Base-by-base conservation (phyloP, 2,329 filamentous ascomycete species). In the Neoscytalidium dimidiatum region DNA sequence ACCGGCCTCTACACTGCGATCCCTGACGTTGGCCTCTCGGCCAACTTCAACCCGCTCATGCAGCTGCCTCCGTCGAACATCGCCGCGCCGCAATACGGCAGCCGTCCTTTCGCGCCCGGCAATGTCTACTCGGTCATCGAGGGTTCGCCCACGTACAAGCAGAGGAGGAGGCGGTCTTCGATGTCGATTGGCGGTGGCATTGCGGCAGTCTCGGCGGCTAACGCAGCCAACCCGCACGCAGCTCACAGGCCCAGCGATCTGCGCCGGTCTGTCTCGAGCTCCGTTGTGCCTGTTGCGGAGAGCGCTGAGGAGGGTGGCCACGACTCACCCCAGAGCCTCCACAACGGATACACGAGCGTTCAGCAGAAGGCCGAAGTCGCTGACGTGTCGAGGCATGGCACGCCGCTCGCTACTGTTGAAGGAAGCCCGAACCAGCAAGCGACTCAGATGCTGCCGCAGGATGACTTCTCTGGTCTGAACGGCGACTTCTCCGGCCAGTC, bases 71-170 rank as follows among this genome's bases (percentile, higher is more conserved):
- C 91, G 4, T 93, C 93, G 14, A 95, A 94, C 78, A 80, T 97
- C 67, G 87, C 90, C 63, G 91, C 90, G 31, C 87, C 90, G 56
- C 91, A 94, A 73, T 97, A 92, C 79, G 87, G 90, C 28, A 88
- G 91, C 51, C 83, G 86, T 28, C 84, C 89, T 69, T 88, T 84
- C 66, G 92, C 92, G 70, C 82, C 84, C 61, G 90, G 90, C 78
- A 96, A 92, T 76, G 91, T 95, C 71, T 97, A 96, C 83, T 94
- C 92, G 56, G 94, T 97, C 57, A 95, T 98, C 75, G 95, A 99
- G 82, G 95, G 95, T 56, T 99, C 95, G 29, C 95, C 95, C 13
- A 98, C 95, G 41, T 99, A 99, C 83, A 99, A 99, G 86, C 95
- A 98, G 83, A 88, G 95, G 72, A 88, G 95, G 77, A 89, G 95